phyloP scores from a whole-genome alignment of 306 rosid genomes.

The Dryas drummondii region DNA sequence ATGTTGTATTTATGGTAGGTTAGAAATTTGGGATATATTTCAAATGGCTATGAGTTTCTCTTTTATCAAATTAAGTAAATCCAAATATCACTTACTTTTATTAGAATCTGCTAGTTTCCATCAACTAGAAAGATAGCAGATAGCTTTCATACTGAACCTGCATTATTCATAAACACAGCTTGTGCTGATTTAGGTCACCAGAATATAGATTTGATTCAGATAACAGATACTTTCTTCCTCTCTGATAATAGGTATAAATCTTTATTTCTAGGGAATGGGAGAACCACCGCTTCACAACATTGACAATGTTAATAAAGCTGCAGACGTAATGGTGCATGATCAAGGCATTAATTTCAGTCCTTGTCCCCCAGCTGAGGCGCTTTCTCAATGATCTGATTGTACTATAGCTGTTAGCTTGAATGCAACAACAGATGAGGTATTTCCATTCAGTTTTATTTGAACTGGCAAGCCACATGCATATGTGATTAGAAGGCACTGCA shows the following conservation, averaged over 20 bases:
- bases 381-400: constrained; percentile 75
- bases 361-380: constrained; percentile 80
- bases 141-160: background rate
- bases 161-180: background rate
- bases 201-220: background rate
- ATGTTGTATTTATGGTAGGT: constrained; percentile 93
- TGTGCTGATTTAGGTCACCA: background rate
- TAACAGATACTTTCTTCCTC: constrained; percentile 8
- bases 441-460: constrained; percentile 16
- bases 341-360: constrained; percentile 97
- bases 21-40: background rate
- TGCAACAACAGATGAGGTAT: constrained; percentile 92
- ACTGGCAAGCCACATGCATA: constrained; percentile 4
- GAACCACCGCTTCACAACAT: constrained; percentile 84
- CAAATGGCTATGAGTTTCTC: background rate
- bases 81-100: background rate
- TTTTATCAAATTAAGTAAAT: too few relatives aligned
- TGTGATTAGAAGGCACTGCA: background rate
- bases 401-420: constrained; percentile 93
- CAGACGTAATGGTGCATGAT: constrained; percentile 79
- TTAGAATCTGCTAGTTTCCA: too few relatives aligned
- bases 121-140: background rate
- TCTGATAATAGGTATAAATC: constrained; percentile 28
- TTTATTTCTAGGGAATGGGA: constrained; percentile 79
- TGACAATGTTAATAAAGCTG: constrained; percentile 90